A percentile compares a stretch with the other conserved stretches of the same genome.
phyloP scores from a whole-genome alignment of 2,329 filamentous ascomycete genomes.

The Aspergillus quadricinctus region DNA sequence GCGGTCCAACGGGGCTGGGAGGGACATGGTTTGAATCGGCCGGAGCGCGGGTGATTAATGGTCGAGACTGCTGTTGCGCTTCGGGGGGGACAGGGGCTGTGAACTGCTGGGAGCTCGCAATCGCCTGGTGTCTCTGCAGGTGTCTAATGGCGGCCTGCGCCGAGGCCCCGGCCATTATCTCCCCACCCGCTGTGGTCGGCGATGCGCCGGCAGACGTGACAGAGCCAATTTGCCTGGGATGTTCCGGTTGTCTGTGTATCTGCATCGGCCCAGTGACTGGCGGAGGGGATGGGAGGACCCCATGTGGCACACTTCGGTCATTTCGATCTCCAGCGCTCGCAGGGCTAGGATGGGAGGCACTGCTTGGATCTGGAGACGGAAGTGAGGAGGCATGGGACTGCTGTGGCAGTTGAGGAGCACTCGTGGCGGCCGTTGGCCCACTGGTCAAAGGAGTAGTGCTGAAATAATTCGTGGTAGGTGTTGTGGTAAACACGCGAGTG shows the following conservation, averaged over 20 bases:
- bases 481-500: neutral
- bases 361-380: slow-evolving; percentile 28
- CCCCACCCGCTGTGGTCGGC: neutral
- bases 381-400: slow-evolving; percentile 15
- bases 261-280: slow-evolving; percentile 47
- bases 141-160: neutral
- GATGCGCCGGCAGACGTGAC: neutral
- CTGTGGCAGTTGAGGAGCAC: slow-evolving; percentile 4
- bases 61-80: neutral
- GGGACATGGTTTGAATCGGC: neutral
- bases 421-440: neutral
- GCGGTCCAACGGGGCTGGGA: neutral
- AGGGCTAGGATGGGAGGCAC: slow-evolving; percentile 24
- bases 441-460: slow-evolving; percentile 1
- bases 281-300: slow-evolving; percentile 57
- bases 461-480: slow-evolving; percentile 17
- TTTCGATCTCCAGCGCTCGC: slow-evolving; percentile 13
- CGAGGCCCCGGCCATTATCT: neutral
- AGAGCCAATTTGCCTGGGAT: neutral
- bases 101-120: neutral
- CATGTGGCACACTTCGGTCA: slow-evolving; percentile 1
- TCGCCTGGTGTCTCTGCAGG: neutral
- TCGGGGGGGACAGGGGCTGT: neutral
- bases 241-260: slow-evolving; percentile 35
- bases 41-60: slow-evolving; percentile 14